phyloP scores from a whole-genome alignment of 2,329 filamentous ascomycete species.

The Apiospora pterosperma region DNA sequence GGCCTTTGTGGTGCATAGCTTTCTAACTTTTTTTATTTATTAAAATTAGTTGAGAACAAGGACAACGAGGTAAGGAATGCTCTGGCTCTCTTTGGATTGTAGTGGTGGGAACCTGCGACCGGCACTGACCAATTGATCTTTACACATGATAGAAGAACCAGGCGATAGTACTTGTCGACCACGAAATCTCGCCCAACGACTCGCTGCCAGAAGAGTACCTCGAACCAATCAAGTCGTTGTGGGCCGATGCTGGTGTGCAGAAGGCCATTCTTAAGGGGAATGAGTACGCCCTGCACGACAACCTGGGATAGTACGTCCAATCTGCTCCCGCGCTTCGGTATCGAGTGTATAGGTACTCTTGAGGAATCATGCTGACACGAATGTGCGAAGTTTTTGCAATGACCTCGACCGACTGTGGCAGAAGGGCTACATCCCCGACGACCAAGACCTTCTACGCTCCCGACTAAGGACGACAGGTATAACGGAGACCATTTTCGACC shows the following conservation, averaged over 20 bases:
- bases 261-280: constrained; percentile 89
- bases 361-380: constrained; percentile 16
- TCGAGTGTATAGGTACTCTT: background rate
- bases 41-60: constrained; percentile 66
- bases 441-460: constrained; percentile 91
- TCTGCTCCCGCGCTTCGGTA: background rate
- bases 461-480: constrained; percentile 91
- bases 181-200: constrained; percentile 80
- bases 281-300: constrained; percentile 95
- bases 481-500: constrained; percentile 89
- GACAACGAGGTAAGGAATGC: constrained; percentile 65
- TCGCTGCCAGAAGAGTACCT: constrained; percentile 75
- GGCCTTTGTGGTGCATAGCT: background rate
- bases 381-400: constrained; percentile 68
- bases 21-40: constrained; percentile 47
- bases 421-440: constrained; percentile 79
- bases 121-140: constrained; percentile 22
- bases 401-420: constrained; percentile 74
- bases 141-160: constrained; percentile 63
- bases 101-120: constrained; percentile 9
- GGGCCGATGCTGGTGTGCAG: constrained; percentile 80
- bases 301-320: constrained; percentile 77
- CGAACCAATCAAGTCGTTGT: constrained; percentile 77
- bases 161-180: constrained; percentile 71
- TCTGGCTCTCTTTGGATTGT: background rate